Percentiles rank a stretch among this genome's conserved stretches.
phyloP scores from a whole-genome alignment of 495 filamentous ascomycete genomes.

The Poronia punctata region DNA sequence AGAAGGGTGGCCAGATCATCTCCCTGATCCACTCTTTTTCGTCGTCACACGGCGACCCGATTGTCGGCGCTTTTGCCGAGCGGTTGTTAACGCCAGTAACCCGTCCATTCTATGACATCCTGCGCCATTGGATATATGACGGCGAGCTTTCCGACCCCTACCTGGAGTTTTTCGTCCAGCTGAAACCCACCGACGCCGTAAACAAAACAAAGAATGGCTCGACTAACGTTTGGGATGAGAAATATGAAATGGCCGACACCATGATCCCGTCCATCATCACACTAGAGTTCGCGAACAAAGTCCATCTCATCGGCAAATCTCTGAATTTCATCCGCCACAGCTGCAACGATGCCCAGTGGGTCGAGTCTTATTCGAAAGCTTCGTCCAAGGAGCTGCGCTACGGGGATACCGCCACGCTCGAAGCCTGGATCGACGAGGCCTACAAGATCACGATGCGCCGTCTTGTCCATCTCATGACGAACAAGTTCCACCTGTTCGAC shows the following conservation, averaged over 20 bases:
- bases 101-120: constrained; percentile 94
- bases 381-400: constrained; percentile 89
- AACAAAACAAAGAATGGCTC: constrained; percentile 54
- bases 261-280: constrained; percentile 94
- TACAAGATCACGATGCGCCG: constrained; percentile 97
- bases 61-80: constrained; percentile 90
- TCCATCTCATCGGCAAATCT: constrained; percentile 95
- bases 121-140: constrained; percentile 96
- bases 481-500: constrained; percentile 88
- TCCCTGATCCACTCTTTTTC: constrained; percentile 90
- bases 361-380: constrained; percentile 90
- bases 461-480: constrained; percentile 87
- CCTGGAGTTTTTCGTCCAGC: constrained; percentile 89
- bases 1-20: constrained; percentile 88
- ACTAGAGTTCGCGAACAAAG: constrained; percentile 85
- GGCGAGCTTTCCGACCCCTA: constrained; percentile 96
- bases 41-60: constrained; percentile 88
- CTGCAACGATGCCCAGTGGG: constrained; percentile 90
- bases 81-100: constrained; percentile 85
- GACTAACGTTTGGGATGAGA: constrained; percentile 94
- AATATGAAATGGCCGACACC: constrained; percentile 76
- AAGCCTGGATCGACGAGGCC: constrained; percentile 90
- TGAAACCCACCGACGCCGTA: constrained; percentile 50
- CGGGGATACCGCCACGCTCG: constrained; percentile 86
- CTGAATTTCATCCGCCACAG: constrained; percentile 96